Conservation (phyloP, 1,284 basidiomycete genomes). For the Marasmius sp. region DNA sequence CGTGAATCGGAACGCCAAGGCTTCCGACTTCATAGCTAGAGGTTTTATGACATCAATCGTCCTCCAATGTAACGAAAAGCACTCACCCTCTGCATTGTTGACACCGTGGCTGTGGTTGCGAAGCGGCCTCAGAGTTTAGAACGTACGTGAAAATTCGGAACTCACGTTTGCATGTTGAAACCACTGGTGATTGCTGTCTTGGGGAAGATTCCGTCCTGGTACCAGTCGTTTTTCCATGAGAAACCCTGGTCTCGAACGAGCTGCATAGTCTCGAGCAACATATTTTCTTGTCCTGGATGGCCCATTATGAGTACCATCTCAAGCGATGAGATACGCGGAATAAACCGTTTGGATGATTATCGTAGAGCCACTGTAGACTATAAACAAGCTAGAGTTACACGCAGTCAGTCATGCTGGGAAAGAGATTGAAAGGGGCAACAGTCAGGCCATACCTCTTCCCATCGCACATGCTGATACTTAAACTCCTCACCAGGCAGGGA, state of each 20-base stretch:
- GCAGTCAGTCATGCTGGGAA: not conserved
- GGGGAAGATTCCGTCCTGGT: slow-evolving; percentile 33
- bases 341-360: slow-evolving; percentile 34
- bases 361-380: slow-evolving; percentile 37
- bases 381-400: slow-evolving; percentile 28
- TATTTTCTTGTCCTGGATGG: slow-evolving; percentile 29
- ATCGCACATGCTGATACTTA: slow-evolving; percentile 39
- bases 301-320: no score
- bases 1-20: slow-evolving; percentile 39
- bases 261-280: slow-evolving; percentile 38
- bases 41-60: not conserved
- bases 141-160: not conserved
- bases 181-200: slow-evolving; percentile 25
- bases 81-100: slow-evolving; percentile 36
- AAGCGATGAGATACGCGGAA: not conserved
- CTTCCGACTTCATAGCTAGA: slow-evolving; percentile 39
- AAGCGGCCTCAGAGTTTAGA: not conserved
- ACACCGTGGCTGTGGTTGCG: slow-evolving; percentile 32
- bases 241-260: slow-evolving; percentile 35
- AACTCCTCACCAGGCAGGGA: slow-evolving; percentile 36
- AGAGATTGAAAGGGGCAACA: not conserved
- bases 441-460: slow-evolving; percentile 32
- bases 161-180: slow-evolving; percentile 31
- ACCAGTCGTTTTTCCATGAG: slow-evolving; percentile 42
- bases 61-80: not conserved